Base-by-base conservation (phyloP, 2,329 filamentous ascomycete genomes). In the Corinectria fuckeliana region DNA sequence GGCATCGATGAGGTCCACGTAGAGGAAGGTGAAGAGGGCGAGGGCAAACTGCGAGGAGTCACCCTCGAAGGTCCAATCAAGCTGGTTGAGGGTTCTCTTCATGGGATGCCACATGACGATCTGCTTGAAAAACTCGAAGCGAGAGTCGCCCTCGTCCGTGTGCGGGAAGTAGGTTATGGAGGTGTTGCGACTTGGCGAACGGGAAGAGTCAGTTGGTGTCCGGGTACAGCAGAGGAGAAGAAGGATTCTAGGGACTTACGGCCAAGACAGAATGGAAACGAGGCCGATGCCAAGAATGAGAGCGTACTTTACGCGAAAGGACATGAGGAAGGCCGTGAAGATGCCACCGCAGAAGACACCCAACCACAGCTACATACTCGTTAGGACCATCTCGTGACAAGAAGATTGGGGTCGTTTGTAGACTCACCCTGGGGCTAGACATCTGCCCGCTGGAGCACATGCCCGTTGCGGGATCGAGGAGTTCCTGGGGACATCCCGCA, bases 311-410 rank as follows among this genome's bases (percentile, higher is more conserved):
- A 92, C 81, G 36, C 88, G 85, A 73, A 89, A 93, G 16, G 89
- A 85, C 90, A 92, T 92, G 75, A 96, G 85, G 65, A 94, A 85
- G 5, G 90, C 87, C 0, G 92, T 94, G 34, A 96, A 75, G 44
- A 96, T 81, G 30, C 92, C 91, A 13, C 93, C 91, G 53, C 89
- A 87, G 71, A 92, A 88, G 64, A 96, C 89, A 10, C 91, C 93
- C 53, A 96, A 85, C 93, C 93, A 97, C 82, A 96, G 80, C 86
- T 88, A 36, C 14, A 16, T 13, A 2, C 34, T 69, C 20, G 69
- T 62, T 21, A 28, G n/a, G 5, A 28, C n/a, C n/a, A 21, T 4
- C 1, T 16, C 13, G 6, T 5, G 7, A 3, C 14, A 2, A n/a
- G n/a, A 2, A 25, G 14, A 2, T 2, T 4, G 2, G 18, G 10